Evolutionary conservation across 1,284 basidiomycete genomes (phyloP).

Genomic region (Malassezia japonica): DNA sequence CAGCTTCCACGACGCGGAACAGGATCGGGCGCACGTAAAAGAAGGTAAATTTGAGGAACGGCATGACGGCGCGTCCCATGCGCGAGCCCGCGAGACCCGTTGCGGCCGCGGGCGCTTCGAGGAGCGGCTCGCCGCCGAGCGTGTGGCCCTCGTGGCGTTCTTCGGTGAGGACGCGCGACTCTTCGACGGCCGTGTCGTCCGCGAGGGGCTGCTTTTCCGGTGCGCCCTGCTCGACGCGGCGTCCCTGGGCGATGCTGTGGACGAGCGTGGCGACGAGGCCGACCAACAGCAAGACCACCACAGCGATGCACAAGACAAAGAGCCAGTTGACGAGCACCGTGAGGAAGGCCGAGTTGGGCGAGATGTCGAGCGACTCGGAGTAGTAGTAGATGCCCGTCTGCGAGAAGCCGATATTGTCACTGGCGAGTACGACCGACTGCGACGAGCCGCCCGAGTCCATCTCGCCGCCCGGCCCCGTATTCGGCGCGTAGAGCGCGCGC

Average conservation of each 20-base stretch:
- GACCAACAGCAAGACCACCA: constrained; percentile 19
- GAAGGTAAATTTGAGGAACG: background rate
- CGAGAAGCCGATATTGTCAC: constrained; percentile 18
- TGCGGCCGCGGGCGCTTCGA: background rate
- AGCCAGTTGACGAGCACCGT: constrained; percentile 37
- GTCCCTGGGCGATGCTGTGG: background rate
- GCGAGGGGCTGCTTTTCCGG: background rate
- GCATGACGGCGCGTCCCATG: background rate
- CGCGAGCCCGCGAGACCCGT: background rate
- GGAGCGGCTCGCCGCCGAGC: background rate
- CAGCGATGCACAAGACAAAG: constrained; percentile 28
- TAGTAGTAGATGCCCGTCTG: constrained; percentile 31
- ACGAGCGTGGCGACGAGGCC: constrained; percentile 21
- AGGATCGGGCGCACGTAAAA: constrained; percentile 1
- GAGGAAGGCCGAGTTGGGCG: constrained; percentile 36
- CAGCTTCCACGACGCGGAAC: constrained; percentile 1
- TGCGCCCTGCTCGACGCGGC: background rate
- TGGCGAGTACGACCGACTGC: constrained; percentile 18
- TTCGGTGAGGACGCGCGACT: background rate
- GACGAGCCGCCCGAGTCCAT: constrained; percentile 18
- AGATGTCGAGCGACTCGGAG: constrained; percentile 31
- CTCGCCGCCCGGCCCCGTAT: constrained; percentile 38
- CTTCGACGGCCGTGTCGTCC: background rate
- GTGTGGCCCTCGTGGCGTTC: background rate
- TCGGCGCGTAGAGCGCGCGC: constrained; percentile 32